Base-by-base conservation (phyloP, 345 rosid genomes). In the Psidium guajava region DNA sequence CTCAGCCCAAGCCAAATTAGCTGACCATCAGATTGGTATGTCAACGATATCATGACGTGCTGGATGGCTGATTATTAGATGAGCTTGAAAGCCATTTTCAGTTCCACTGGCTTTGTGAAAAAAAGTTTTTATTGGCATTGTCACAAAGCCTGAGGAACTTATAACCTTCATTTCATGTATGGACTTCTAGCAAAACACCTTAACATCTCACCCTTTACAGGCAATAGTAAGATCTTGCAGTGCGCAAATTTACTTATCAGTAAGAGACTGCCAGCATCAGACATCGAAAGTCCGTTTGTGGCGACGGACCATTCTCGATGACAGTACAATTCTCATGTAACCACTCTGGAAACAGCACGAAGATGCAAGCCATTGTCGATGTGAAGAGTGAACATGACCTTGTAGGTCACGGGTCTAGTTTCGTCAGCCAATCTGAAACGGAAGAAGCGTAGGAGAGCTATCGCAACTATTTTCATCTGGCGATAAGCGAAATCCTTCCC, bases 401-500 rank as follows among this genome's bases (percentile, higher is more conserved):
- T 92, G 86, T 96, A 95, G 58, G 49, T 82, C 20, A 86, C 93
- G 20, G 20, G 51, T 73, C 32, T 87, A 1, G 85, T 88, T 20
- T 91, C 94, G 83, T 93, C 94, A 4, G 86, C 92, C 87, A 93
- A 36, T 57, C 90, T 91, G 88, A 95, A 95, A 53, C 89, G 90
- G 84, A 95, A 93, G 89, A 87, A 94, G 12, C 87, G 90, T 77
- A 96, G 91, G 75, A 96, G 93, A 3, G 93, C 94, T 42, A 88
- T 87, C 5, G 97, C 86, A 6, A 90, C 75, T 69, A 96, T 96
- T 91, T 95, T 95, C 98, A 96, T 95, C 85, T 95, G 95, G 77
- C 95, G 56, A 87, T 90, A 93, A 51, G 98, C 99, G 4, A 94
- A 95, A 82, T 93, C 96, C 81, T 92, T 96, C 3, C 96, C 99